Base-by-base conservation (phyloP, 345 rosid species). In the Eucalyptus paniculata region DNA sequence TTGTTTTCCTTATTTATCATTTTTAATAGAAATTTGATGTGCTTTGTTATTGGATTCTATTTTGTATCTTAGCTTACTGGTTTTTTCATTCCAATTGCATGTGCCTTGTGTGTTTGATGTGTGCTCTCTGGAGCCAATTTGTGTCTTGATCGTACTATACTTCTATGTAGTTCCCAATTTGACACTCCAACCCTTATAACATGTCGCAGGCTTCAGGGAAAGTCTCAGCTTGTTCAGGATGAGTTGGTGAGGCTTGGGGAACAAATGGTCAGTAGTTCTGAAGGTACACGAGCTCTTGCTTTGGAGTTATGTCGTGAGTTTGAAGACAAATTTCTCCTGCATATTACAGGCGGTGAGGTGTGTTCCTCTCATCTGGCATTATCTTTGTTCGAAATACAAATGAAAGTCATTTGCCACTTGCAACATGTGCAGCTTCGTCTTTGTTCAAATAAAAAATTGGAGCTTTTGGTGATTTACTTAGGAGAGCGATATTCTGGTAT, bases 251-350 rank as follows among this genome's bases (percentile, higher is more conserved):
- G 96, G 94, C 95, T 98, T 92, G 99, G 99, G 89, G 99, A 94
- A 90, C 96, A 94, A 90, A 94, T 97, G 96, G 96, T 96, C 90
- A 91, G 88, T 89, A 95, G 96, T 92, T 90, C 97, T 86, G 99
- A 98, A 95, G 99, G 99, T 88, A 97, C 99, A 53, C 94, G 96
- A 94, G 99, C 99, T 89, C 89, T 98, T 82, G 99, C 99, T 86
- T 94, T 98, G 97, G 98, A 97, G 96, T 96, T 98, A 58, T 98
- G 99, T 89, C 99, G 99, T 89, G 99, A 98, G 91, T 98, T 96
- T 94, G 99, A 98, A 91, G 99, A 98, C 91, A 97, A 95, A 91
- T 98, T 98, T 95, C 99, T 98, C 90, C 96, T 72, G 88, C 99
- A 98, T 93, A 93, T 98, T 88, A 92, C 93, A 21, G 96, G 98